Percentiles rank a stretch among this genome's conserved stretches.
phyloP scores from a whole-genome alignment of 148 eudicot species.

The Polygonum maritimum region DNA sequence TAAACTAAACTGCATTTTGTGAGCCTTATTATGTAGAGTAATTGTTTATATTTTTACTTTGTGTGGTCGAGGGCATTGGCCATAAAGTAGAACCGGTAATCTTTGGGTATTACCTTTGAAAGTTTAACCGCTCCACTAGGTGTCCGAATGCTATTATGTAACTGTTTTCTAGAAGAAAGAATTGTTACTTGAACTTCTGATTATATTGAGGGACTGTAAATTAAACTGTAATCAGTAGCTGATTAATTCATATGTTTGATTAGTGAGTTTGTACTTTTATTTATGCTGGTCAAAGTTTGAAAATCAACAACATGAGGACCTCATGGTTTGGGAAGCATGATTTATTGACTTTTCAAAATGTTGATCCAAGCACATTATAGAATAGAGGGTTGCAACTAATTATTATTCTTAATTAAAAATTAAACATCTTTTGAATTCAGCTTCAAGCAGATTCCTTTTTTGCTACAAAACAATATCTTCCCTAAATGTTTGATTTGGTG shows the following conservation, averaged over 20 bases:
- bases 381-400: slow-evolving; percentile 2
- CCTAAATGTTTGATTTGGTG: background rate
- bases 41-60: too few species aligned
- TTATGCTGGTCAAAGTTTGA: background rate
- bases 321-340: background rate
- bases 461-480: background rate
- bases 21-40: background rate
- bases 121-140: too few species aligned
- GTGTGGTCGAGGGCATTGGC: too few species aligned
- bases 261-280: background rate
- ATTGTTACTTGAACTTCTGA: background rate
- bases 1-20: background rate
- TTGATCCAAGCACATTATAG: background rate
- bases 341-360: background rate
- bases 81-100: too few species aligned
- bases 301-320: background rate
- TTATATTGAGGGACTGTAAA: background rate
- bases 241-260: background rate
- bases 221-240: background rate
- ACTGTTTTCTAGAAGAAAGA: too few species aligned
- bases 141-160: too few species aligned
- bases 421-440: background rate
- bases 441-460: background rate
- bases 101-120: too few species aligned
- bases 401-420: background rate